Conservation (phyloP, 352 stramenopile species). For the Peronospora farinosa region DNA sequence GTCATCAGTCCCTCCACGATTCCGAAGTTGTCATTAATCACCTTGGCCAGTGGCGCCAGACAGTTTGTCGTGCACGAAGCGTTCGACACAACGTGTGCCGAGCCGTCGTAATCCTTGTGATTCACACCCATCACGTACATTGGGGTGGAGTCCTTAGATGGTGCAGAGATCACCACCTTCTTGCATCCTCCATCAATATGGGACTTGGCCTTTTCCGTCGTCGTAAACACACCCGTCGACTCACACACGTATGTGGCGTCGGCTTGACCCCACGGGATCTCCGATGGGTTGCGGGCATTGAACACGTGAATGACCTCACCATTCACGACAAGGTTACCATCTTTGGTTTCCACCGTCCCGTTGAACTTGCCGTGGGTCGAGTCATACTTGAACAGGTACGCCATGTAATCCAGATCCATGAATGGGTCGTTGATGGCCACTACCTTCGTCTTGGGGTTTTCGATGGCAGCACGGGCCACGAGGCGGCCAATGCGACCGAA, state of each 20-base stretch:
- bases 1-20: slow-evolving; percentile 98
- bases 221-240: slow-evolving; percentile 70
- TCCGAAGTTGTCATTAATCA: slow-evolving; percentile 98
- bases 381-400: slow-evolving; percentile 89
- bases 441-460: slow-evolving; percentile 81
- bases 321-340: slow-evolving; percentile 86
- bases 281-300: slow-evolving; percentile 87
- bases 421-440: slow-evolving; percentile 94
- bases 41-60: slow-evolving; percentile 95
- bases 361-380: slow-evolving; percentile 88
- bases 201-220: slow-evolving; percentile 87
- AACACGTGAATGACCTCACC: slow-evolving; percentile 91
- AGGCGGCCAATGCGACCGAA: slow-evolving; percentile 98
- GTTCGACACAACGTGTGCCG: slow-evolving; percentile 95
- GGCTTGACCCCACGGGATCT: slow-evolving; percentile 88
- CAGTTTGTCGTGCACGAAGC: slow-evolving; percentile 99
- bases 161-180: slow-evolving; percentile 95
- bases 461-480: slow-evolving; percentile 88
- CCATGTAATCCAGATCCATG: slow-evolving; percentile 94
- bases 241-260: slow-evolving; percentile 93
- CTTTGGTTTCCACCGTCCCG: slow-evolving; percentile 73
- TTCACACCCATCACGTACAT: slow-evolving; percentile 99
- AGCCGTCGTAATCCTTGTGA: slow-evolving; percentile 87
- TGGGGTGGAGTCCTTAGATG: slow-evolving; percentile 93
- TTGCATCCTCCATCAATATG: slow-evolving; percentile 91